phyloP scores from a whole-genome alignment of 2,329 filamentous ascomycete genomes.

The Cladophialophora exuberans region DNA sequence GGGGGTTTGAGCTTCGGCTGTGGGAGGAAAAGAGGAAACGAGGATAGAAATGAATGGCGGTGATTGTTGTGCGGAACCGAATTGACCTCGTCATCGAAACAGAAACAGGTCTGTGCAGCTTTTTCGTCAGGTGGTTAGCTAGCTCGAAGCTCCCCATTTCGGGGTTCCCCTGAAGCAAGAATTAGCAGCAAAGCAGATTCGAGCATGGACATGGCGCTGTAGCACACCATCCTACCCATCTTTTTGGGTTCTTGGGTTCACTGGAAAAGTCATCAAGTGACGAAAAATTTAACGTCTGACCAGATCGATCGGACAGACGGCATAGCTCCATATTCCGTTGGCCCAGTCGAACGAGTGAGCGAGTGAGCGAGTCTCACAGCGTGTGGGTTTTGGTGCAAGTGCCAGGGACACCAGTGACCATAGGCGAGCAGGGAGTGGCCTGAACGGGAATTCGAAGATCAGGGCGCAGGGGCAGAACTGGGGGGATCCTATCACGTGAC shows the following conservation, averaged over 20 bases:
- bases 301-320: slow-evolving; percentile 16
- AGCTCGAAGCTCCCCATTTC: too few species aligned
- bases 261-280: not conserved
- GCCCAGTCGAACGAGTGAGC: slow-evolving; percentile 2
- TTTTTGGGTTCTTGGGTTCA: too few species aligned
- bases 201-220: too few species aligned
- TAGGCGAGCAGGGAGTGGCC: too few species aligned
- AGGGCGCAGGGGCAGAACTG: not conserved
- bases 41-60: slow-evolving; percentile 4
- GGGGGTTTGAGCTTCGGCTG: not conserved
- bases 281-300: slow-evolving; percentile 11
- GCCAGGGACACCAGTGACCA: too few species aligned
- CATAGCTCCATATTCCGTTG: slow-evolving; percentile 6
- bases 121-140: not conserved
- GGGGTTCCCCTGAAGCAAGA: too few species aligned
- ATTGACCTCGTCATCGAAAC: slow-evolving; percentile 7
- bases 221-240: not conserved
- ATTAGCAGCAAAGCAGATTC: too few species aligned
- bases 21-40: not conserved
- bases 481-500: not conserved
- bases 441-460: slow-evolving; percentile 4
- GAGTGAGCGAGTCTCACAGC: too few species aligned
- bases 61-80: slow-evolving; percentile 11
- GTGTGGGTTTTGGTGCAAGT: too few species aligned
- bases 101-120: slow-evolving; percentile 8